Percentiles rank a stretch among this genome's conserved stretches.
These are phyloP conservation scores for Mortierella sp. DNA, from an alignment of 371 early-diverging fungal genomes.

Conservation along the genomic window DNA sequence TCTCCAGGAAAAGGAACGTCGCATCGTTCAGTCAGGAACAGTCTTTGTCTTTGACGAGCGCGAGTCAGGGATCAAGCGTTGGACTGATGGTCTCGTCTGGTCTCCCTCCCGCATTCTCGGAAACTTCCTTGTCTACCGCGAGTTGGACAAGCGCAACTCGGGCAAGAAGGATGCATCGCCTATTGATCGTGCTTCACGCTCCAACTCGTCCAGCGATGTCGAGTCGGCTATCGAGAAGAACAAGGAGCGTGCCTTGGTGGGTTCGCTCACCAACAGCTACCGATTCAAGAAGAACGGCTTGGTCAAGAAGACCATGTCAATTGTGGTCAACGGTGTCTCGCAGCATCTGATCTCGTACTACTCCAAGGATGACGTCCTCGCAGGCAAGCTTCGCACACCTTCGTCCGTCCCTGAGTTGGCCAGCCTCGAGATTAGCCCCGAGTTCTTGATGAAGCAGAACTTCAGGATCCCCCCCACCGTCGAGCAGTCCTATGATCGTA, in stretches of 20 bases:
- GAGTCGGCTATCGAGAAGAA: conserved; percentile 58
- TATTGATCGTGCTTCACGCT: conserved; percentile 31
- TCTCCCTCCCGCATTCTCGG: conserved; percentile 84
- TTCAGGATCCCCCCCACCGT: conserved; percentile 67
- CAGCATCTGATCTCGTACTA: conserved; percentile 91
- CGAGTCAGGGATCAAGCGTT: conserved; percentile 88
- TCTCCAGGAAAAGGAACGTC: conserved; percentile 54
- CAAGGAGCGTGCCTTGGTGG: conserved; percentile 68
- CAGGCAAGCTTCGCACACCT: conserved; percentile 61
- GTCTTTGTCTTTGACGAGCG: conserved; percentile 90
- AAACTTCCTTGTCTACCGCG: conserved; percentile 81
- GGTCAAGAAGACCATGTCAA: conserved; percentile 89
- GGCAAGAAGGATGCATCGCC: conserved; percentile 53
- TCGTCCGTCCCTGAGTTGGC: conserved; percentile 61
- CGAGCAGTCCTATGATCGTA: conserved; percentile 48
- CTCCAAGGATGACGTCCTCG: conserved; percentile 75
- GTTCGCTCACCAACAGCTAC: conserved; percentile 70
- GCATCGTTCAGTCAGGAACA: conserved; percentile 63
- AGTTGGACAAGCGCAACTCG: conserved; percentile 69
- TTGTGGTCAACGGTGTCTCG: conserved; percentile 75
- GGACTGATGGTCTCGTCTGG: conserved; percentile 92
- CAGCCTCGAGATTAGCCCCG: conserved; percentile 60
- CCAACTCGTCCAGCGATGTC: conserved; percentile 40
- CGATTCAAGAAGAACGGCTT: conserved; percentile 81
- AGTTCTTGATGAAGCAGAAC: conserved; percentile 64